Percentiles rank a stretch among this genome's conserved stretches.
Evolutionary conservation across 2,329 filamentous ascomycete species (phyloP).

Genomic region (Thielaviopsis populi): DNA sequence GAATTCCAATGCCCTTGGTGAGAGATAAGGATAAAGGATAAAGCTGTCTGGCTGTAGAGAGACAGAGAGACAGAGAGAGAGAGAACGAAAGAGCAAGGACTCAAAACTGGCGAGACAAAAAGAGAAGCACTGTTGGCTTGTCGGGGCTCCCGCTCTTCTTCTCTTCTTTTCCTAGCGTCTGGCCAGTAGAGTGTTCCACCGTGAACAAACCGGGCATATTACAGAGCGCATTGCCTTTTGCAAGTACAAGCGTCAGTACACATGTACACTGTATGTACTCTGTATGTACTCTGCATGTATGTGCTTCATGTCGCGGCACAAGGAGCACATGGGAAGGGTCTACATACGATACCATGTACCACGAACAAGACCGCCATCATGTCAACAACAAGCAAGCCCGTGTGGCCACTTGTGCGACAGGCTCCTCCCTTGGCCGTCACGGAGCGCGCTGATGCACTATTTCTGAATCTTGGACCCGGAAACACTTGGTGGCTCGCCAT

Average conservation of each 20-base stretch:
- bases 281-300: neutral
- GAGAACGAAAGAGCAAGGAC: neutral
- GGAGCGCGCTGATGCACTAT: too few species aligned
- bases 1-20: too few species aligned
- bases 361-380: neutral
- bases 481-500: too few species aligned
- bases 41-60: too few species aligned
- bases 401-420: neutral
- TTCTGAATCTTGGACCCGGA: too few species aligned
- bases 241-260: too few species aligned
- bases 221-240: neutral
- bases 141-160: neutral
- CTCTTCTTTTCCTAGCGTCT: neutral
- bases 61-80: neutral
- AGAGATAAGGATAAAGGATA: too few species aligned
- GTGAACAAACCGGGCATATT: neutral
- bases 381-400: neutral
- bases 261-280: neutral
- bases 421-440: neutral
- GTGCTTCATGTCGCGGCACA: neutral
- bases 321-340: neutral
- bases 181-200: neutral
- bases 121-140: neutral
- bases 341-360: neutral
- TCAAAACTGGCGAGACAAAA: neutral